These are phyloP conservation scores for Phytopythium sindhum DNA, from an alignment of 352 stramenopile species.

Conservation along the genomic window DNA sequence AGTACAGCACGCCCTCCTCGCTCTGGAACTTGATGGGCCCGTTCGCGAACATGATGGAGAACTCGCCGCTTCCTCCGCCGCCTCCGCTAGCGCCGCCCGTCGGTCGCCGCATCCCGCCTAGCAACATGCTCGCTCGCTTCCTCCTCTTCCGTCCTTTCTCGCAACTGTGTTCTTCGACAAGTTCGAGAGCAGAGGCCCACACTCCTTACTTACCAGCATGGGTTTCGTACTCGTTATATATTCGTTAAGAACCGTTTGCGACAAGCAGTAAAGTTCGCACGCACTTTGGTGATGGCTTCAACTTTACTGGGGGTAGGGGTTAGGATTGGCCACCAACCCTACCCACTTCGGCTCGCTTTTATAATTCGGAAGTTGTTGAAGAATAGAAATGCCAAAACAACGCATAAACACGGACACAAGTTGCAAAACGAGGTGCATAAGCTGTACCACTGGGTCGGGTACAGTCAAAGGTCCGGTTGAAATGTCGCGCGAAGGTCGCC, in stretches of 20 bases:
- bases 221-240: background rate
- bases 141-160: conserved; percentile 8
- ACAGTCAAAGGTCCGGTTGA: background rate
- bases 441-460: background rate
- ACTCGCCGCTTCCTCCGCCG: conserved; percentile 42
- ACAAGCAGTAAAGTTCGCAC: too few species aligned
- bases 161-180: background rate
- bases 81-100: conserved; percentile 17
- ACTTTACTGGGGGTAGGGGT: too few species aligned
- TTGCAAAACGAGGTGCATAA: too few species aligned
- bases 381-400: too few species aligned
- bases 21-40: conserved; percentile 84
- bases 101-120: conserved; percentile 18
- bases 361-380: too few species aligned
- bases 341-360: too few species aligned
- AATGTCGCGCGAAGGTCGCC: conserved; percentile 12
- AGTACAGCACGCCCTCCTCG: conserved; percentile 79
- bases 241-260: too few species aligned
- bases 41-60: conserved; percentile 77
- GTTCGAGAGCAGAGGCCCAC: too few species aligned
- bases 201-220: too few species aligned
- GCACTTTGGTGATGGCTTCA: too few species aligned
- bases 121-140: conserved; percentile 17
- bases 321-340: too few species aligned
- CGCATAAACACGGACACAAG: too few species aligned